phyloP scores from a whole-genome alignment of 495 filamentous ascomycete genomes.

The Choiromyces venosus region DNA sequence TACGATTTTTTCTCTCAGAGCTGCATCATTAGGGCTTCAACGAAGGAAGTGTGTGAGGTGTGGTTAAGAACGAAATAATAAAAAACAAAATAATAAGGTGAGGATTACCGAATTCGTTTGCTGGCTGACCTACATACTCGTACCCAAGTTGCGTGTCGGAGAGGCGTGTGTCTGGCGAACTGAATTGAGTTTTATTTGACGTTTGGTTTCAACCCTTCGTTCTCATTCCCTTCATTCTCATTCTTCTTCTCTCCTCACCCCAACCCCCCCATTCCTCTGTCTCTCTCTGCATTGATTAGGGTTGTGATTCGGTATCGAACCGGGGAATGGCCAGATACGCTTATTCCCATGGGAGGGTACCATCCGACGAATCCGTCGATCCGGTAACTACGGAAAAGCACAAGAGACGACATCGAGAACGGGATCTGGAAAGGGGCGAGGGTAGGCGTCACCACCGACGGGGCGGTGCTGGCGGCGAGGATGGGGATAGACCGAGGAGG shows the following conservation, averaged over 20 bases:
- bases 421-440: conserved; percentile 29
- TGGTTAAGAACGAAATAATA: background rate
- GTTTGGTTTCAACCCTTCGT: background rate
- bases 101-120: background rate
- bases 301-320: background rate
- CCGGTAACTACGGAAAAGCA: conserved; percentile 12
- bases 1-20: background rate
- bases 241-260: no score
- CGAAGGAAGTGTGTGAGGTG: background rate
- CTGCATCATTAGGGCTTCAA: background rate
- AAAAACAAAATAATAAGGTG: background rate
- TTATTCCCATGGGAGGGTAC: conserved; percentile 24
- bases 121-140: background rate
- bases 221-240: background rate
- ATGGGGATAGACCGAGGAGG: conserved; percentile 25
- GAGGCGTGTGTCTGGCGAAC: background rate
- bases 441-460: conserved; percentile 22
- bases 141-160: background rate
- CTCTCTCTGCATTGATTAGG: background rate
- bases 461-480: conserved; percentile 14
- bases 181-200: background rate
- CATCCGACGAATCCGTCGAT: conserved; percentile 25
- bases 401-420: conserved; percentile 24
- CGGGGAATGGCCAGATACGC: conserved; percentile 26
- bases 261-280: no score